Base-by-base conservation (phyloP, 1,139 yeast genomes). In the Nakaseomyces sp. region DNA sequence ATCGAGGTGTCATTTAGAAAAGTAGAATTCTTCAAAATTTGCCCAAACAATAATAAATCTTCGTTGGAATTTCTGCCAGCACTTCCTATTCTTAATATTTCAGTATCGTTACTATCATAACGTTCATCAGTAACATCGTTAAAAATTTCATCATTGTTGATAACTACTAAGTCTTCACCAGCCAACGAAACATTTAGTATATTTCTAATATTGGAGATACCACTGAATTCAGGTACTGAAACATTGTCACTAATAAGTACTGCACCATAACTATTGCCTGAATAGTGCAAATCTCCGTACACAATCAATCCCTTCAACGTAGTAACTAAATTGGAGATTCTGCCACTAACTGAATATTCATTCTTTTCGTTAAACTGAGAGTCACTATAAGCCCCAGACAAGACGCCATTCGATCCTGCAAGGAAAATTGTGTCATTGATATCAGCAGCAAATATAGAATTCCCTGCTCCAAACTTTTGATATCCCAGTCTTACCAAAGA, bases 401-500 rank as follows among this genome's bases (percentile, higher is more conserved):
- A 25, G 9, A 37, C 13, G 6, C 61, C 59, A 22, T 54, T 47
- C 2, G 55, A 31, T 13, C 55, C 53, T 4, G 55, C 58, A 2
- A 62, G 5, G 15, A 55, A 41, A 15, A 61, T 41, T 10, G 49
- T 39, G 24, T 54, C 48, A 22, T 46, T 43, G 24, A 46, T 51
- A 15, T 63, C 46, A 15, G 61, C 58, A 6, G 61, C 60, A 7
- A 45, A 45, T 15, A 61, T 26, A 2, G 57, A 42, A 9, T 57
- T 45, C 28, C 67, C 64, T 2, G 63, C 53, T 1, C 74, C 61
- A 2, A 82, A 60, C 17, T 64, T 50, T 1, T 56, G 43, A 0
- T 74, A 64, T 26, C 95, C 86, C 36, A 83, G 63, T n/a, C 62
- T 50, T 53, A 86, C 86, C 43, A 89, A 65, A 0, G 84, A 67